phyloP scores from a whole-genome alignment of 257 asterid genomes.

The Solanum megistacrolobum region DNA sequence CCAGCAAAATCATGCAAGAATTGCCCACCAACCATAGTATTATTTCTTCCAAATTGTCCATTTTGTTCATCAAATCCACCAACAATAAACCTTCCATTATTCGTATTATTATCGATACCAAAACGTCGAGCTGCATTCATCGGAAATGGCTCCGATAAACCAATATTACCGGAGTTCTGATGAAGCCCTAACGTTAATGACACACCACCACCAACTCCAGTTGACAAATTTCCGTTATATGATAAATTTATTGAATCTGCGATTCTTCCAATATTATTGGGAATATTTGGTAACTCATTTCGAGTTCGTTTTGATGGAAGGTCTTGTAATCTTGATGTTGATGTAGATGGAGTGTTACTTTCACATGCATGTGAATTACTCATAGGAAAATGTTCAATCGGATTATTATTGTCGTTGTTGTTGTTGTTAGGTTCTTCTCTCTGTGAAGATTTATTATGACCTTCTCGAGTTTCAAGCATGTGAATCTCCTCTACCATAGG shows the following conservation, averaged over 20 bases:
- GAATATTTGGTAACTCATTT: conserved; percentile 17
- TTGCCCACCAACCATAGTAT: conserved; percentile 37
- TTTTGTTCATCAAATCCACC: conserved; percentile 45
- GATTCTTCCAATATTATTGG: not conserved
- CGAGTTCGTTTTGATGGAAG: conserved; percentile 43
- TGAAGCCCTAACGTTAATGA: conserved; percentile 88
- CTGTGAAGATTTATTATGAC: conserved; percentile 32
- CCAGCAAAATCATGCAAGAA: conserved; percentile 68
- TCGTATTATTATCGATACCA: conserved; percentile 43
- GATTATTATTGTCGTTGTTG: conserved; percentile 11
- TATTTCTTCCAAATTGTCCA: conserved; percentile 52
- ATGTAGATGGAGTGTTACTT: conserved; percentile 19
- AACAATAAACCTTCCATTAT: conserved; percentile 36
- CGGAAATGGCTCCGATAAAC: conserved; percentile 53
- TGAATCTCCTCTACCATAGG: conserved; percentile 99
- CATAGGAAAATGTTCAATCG: conserved; percentile 17
- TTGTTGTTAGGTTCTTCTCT: conserved; percentile 20
- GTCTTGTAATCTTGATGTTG: conserved; percentile 36
- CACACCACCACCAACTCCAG: conserved; percentile 36
- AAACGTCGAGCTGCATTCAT: conserved; percentile 77
- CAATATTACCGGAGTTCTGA: conserved; percentile 44
- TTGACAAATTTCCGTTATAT: conserved; percentile 24
- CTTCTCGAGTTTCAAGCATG: conserved; percentile 69
- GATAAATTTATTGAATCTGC: conserved; percentile 27
- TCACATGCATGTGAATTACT: conserved; percentile 31